Conservation (phyloP, 1,139 yeast genomes). For the Oligophagozyma castellii region DNA sequence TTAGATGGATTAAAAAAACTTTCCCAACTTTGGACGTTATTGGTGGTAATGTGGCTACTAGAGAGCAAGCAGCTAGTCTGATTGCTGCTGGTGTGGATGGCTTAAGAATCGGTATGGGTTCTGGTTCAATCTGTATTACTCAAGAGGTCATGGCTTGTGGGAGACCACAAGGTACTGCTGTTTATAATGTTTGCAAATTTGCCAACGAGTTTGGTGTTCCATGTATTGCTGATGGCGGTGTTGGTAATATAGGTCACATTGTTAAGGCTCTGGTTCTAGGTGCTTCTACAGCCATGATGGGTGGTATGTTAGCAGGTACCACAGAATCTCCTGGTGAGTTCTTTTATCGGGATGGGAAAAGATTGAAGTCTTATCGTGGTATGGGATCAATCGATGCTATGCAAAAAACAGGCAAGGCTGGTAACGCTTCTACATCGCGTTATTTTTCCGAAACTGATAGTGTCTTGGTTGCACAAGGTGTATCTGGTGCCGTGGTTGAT, state of each 20-base stretch:
- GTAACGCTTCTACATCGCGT: slow-evolving; percentile 96
- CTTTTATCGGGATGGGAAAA: slow-evolving; percentile 94
- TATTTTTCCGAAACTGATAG: slow-evolving; percentile 92
- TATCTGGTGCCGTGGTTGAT: slow-evolving; percentile 91
- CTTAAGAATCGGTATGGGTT: slow-evolving; percentile 98
- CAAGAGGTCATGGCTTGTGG: slow-evolving; percentile 99
- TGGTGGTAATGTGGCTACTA: slow-evolving; percentile 97
- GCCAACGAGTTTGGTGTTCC: slow-evolving; percentile 26
- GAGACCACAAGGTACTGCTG: slow-evolving; percentile 92
- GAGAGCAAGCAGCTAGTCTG: slow-evolving; percentile 96
- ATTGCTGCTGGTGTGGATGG: slow-evolving; percentile 97
- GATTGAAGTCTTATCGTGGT: slow-evolving; percentile 96
- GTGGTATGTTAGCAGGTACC: slow-evolving; percentile 98
- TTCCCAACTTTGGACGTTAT: slow-evolving; percentile 74
- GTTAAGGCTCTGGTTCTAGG: slow-evolving; percentile 94
- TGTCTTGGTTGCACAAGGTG: slow-evolving; percentile 98
- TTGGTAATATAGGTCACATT: slow-evolving; percentile 96
- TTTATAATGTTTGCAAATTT: slow-evolving; percentile 30
- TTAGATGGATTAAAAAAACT: slow-evolving; percentile 75
- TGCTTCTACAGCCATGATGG: slow-evolving; percentile 98
- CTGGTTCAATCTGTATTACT: slow-evolving; percentile 97
- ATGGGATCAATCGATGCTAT: slow-evolving; percentile 99
- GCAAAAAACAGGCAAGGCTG: slow-evolving; percentile 81
- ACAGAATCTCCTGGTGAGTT: slow-evolving; percentile 97
- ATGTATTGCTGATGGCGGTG: slow-evolving; percentile 99